These are phyloP conservation scores for Chlamydomonas sp. DNA, from an alignment of 139 green algal genomes.

Conservation along the genomic window DNA sequence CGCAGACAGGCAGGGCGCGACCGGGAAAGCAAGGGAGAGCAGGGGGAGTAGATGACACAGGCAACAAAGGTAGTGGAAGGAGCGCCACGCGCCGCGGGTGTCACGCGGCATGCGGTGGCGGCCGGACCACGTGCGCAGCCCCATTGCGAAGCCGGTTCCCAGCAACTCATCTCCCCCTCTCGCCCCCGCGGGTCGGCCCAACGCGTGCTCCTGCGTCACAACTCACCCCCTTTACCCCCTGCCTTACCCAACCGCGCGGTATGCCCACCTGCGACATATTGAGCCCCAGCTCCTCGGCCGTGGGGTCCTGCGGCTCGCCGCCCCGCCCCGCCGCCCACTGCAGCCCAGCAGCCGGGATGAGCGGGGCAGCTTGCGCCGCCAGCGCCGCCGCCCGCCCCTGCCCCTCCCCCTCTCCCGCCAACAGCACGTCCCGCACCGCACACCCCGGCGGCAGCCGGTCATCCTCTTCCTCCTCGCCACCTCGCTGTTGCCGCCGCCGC, in stretches of 20 bases:
- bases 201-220: neutral
- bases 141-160: too few relatives aligned
- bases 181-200: neutral
- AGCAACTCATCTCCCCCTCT: neutral
- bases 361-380: conserved; percentile 1
- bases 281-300: conserved; percentile 19
- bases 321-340: conserved; percentile 25
- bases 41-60: too few relatives aligned
- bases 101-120: too few relatives aligned
- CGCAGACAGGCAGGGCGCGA: too few relatives aligned
- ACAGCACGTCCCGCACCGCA: conserved; percentile 16
- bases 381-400: conserved; percentile 8
- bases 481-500: neutral
- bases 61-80: too few relatives aligned
- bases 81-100: too few relatives aligned
- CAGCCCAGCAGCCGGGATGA: conserved; percentile 3
- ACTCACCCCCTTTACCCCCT: neutral
- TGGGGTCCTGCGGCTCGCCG: neutral
- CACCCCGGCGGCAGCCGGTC: conserved; percentile 31
- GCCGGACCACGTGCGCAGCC: too few relatives aligned
- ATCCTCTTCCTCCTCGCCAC: conserved; percentile 31
- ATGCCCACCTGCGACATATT: conserved; percentile 30
- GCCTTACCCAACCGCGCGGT: neutral
- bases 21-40: too few relatives aligned
- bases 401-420: neutral